Evolutionary conservation across 805 yeast genomes (phyloP), one percentile per base, ranked within the genome.

Genomic region (Suhomyces faveliae): DNA sequence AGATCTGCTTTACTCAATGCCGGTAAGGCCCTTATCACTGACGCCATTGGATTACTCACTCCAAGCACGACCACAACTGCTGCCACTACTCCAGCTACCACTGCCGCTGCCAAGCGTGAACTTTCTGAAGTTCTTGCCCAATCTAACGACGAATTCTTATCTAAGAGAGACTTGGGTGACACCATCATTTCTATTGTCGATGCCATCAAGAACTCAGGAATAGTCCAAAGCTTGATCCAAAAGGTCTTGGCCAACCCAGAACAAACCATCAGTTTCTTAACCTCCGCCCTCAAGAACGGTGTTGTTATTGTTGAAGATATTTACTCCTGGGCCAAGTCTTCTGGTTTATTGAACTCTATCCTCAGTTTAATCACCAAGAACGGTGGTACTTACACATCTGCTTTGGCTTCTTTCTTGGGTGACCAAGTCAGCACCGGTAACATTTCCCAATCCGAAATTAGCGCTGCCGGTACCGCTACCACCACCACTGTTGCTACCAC

Each of bases 241-340:
- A 69, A 67, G 59, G 70, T 65, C 25, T 56, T 67, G 54, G 66
- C 66, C 35, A 64, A 73, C 63, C 77, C 77, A 45, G 46, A 51
- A 30, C 64, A 66, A 35, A 51, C 71, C 42, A 54, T 71, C 43
- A 47, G 54, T 25, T 66, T 68, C 53, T 63, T 70, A 54, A 57
- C 66, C 37, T 52, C 66, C 35, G 72, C 64, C 38, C 63, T 69
- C 49, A 54, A 62, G 51, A 57, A 59, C 40, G 76, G 74, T 41
- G 42, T 64, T 41, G 68, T 64, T 35, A 50, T 64, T 29, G 65
- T 53, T 42, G 66, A 65, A 60, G 74, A 71, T 41, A 48, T 70
- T 33, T 68, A 57, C 62, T 27, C 35, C 37, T 72, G 74, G 74
- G 67, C 74, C 50, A 66, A 70, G 59, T 47, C 55, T 15, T 59